Base-by-base conservation (phyloP, 2,329 filamentous ascomycete genomes). In the Acephala macrosclerotiorum region DNA sequence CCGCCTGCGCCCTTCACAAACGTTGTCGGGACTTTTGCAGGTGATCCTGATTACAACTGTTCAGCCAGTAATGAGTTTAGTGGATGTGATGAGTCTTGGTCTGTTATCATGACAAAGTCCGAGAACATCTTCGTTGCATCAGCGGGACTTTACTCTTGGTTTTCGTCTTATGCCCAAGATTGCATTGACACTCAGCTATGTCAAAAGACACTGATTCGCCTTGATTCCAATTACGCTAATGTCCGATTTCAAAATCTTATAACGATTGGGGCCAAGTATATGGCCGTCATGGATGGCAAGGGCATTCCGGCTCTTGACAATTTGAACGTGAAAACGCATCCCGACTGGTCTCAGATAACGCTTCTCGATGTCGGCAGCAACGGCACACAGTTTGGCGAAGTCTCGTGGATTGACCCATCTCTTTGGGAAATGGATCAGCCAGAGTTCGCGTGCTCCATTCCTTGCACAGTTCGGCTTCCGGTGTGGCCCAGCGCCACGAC, bases 371-470 rank as follows among this genome's bases (percentile, higher is more conserved):
- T 66, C 0, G 38, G 53, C 3, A 63, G 64, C 26, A 53, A 47
- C 40, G 59, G 53, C n/a, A n/a, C 36, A 18, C 58, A 64, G 18
- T 60, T 70, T 58, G 45, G 64, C 58, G 67, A 73, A 3, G 3
- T 73, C 12, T 3, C 74, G 20, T 76, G 73, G 75, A 60, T 73
- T 58, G 70, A 76, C 51, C 75, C 73, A 1, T 60, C 47, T 14
- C 75, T 77, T 25, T 78, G 75, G 76, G 65, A 75, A 1, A 73
- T 75, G 75, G 73, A 72, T 2, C 29, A 70, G 59, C 76, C 76
- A 0, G 9, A 59, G 2, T 74, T 78, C 53, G 71, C 71, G 11
- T 79, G 75, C 68, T 35, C 51, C 5, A 67, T 71, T n/a, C 76
- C 75, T 18, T 78, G 75, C 66, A 58, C n/a, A 20, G 68, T 76